Conservation (phyloP, 1,284 basidiomycete species). For the Irpex sp. region DNA sequence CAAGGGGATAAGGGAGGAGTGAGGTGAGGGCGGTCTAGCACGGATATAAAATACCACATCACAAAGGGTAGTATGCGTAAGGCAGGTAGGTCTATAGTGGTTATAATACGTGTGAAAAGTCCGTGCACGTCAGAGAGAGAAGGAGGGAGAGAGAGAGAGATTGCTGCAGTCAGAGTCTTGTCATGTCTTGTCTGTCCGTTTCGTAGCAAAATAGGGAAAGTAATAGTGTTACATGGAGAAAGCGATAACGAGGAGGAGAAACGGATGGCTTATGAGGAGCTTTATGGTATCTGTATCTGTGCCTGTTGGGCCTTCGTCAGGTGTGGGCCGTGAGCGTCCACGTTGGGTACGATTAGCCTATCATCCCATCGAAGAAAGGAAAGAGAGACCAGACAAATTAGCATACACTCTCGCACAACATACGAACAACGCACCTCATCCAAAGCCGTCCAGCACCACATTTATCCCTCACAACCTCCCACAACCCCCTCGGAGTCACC, state of each 20-base stretch:
- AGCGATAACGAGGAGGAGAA: background rate
- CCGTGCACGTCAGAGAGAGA: background rate
- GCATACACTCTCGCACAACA: background rate
- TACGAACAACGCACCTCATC: conserved; percentile 47
- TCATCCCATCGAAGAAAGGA: background rate
- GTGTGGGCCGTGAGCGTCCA: conserved; percentile 3
- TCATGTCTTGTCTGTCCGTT: background rate
- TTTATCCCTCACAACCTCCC: conserved; percentile 63
- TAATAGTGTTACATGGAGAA: background rate
- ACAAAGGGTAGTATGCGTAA: background rate
- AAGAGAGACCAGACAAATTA: background rate
- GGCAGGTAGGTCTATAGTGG: background rate
- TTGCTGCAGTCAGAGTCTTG: background rate
- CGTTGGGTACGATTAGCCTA: conserved; percentile 8
- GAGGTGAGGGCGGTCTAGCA: background rate
- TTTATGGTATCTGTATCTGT: background rate
- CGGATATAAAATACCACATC: background rate
- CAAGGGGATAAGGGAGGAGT: background rate
- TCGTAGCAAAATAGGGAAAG: background rate
- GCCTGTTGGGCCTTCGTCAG: background rate
- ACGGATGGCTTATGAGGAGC: background rate
- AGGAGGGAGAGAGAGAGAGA: background rate
- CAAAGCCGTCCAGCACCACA: conserved; percentile 56
- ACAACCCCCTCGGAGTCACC: conserved; percentile 30
- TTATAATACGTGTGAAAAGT: background rate